Conservation (phyloP, 371 early-diverging fungal species). For the Globomyces sp. region DNA sequence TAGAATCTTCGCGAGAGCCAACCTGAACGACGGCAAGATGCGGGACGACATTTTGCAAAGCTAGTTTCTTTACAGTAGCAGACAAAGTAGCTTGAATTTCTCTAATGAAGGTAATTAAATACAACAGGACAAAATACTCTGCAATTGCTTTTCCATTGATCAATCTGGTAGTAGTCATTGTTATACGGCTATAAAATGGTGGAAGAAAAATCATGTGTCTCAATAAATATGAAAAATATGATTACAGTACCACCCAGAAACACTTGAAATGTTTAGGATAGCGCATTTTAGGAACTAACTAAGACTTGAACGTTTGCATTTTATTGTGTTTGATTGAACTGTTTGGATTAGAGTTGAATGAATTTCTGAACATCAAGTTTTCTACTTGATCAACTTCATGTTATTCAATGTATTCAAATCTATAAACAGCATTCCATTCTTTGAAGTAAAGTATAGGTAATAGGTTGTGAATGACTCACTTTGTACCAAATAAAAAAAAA, state of each 20-base stretch:
- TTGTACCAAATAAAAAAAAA: too few species aligned
- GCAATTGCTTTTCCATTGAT: constrained; percentile 73
- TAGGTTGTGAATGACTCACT: too few species aligned
- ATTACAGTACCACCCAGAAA: not conserved
- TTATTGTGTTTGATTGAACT: too few species aligned
- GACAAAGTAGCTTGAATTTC: constrained; percentile 31
- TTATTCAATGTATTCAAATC: too few species aligned
- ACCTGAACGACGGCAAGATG: constrained; percentile 87
- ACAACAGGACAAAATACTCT: constrained; percentile 42
- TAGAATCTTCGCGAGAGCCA: constrained; percentile 88
- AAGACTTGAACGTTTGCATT: too few species aligned
- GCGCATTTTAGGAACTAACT: too few species aligned
- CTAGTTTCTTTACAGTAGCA: constrained; percentile 60
- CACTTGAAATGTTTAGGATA: too few species aligned
- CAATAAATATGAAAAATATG: not conserved
- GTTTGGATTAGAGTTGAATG: too few species aligned
- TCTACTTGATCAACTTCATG: too few species aligned
- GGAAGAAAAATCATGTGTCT: not conserved
- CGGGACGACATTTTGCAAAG: constrained; percentile 62
- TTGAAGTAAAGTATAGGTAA: too few species aligned
- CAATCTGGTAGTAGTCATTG: constrained; percentile 43
- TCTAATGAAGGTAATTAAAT: constrained; percentile 22
- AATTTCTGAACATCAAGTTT: too few species aligned
- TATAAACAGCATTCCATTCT: too few species aligned
- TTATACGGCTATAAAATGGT: not conserved